A percentile compares a stretch with the other conserved stretches of the same genome.
These are phyloP conservation scores for Exutisphaerella laricina DNA, from an alignment of 2,329 filamentous ascomycete species.

Conservation along the genomic window DNA sequence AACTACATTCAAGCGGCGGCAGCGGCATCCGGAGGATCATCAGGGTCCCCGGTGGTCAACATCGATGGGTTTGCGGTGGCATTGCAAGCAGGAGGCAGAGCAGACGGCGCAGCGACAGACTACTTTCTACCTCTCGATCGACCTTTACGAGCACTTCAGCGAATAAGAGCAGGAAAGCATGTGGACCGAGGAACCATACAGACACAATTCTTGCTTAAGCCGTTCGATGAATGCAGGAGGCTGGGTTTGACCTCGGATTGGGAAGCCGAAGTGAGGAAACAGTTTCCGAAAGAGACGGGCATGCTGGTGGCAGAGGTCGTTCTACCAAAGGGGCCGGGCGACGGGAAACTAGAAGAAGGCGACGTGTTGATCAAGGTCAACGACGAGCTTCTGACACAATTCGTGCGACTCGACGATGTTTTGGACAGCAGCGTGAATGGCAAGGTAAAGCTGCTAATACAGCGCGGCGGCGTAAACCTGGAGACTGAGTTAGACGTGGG, in stretches of 20 bases:
- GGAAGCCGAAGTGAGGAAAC: slow-evolving; percentile 76
- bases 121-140: slow-evolving; percentile 95
- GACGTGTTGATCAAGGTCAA: slow-evolving; percentile 93
- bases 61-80: slow-evolving; percentile 89
- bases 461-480: slow-evolving; percentile 81
- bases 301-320: slow-evolving; percentile 97
- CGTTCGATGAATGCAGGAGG: slow-evolving; percentile 92
- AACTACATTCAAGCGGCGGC: slow-evolving; percentile 98
- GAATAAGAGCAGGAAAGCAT: slow-evolving; percentile 67
- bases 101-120: slow-evolving; percentile 92
- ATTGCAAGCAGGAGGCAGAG: slow-evolving; percentile 86
- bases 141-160: slow-evolving; percentile 77
- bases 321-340: slow-evolving; percentile 80
- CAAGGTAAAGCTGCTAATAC: slow-evolving; percentile 73
- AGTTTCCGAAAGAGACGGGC: slow-evolving; percentile 88
- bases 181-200: slow-evolving; percentile 95
- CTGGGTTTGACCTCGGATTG: slow-evolving; percentile 78
- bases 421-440: slow-evolving; percentile 80
- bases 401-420: slow-evolving; percentile 84
- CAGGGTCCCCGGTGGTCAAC: slow-evolving; percentile 96
- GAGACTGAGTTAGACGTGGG: slow-evolving; percentile 80
- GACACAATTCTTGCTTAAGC: slow-evolving; percentile 93
- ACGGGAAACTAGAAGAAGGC: slow-evolving; percentile 84
- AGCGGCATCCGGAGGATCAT: slow-evolving; percentile 92
- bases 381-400: slow-evolving; percentile 85